Conservation (phyloP, 2,329 filamentous ascomycete genomes). For the Xylariaceae sp. region DNA sequence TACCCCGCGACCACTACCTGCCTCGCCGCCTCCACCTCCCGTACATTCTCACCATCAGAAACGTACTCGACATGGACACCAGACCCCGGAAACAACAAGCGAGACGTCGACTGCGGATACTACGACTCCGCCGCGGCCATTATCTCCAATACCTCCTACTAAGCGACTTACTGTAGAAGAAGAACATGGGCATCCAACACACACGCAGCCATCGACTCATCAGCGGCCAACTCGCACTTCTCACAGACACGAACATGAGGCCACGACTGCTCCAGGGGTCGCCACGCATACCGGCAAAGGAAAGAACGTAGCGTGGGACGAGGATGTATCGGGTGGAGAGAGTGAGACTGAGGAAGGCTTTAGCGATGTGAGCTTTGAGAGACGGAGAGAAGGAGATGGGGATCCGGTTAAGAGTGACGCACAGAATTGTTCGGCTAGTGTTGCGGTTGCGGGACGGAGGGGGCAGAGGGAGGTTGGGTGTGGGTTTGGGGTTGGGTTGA, state of each 20-base stretch:
- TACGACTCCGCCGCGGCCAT: neutral
- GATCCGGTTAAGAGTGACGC: neutral
- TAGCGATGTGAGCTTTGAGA: neutral
- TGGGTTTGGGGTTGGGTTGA: neutral
- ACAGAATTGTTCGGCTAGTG: conserved; percentile 3
- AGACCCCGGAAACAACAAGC: too few relatives aligned
- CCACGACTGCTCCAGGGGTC: neutral
- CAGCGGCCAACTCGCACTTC: neutral
- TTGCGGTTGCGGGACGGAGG: conserved; percentile 10
- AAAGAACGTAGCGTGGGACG: conserved; percentile 16
- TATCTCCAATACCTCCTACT: neutral
- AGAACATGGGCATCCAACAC: neutral
- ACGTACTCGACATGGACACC: neutral
- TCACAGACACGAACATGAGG: neutral
- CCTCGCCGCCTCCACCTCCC: neutral
- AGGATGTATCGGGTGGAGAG: conserved; percentile 6
- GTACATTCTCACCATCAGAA: neutral
- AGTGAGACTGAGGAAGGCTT: neutral
- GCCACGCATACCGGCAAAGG: conserved; percentile 1
- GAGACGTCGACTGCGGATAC: neutral
- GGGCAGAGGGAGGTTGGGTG: neutral
- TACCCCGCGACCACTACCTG: neutral
- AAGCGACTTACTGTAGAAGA: neutral
- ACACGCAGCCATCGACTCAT: neutral
- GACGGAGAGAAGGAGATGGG: neutral